These are phyloP conservation scores for Mycena latifolia DNA, from an alignment of 768 basidiomycete species.

Conservation along the genomic window DNA sequence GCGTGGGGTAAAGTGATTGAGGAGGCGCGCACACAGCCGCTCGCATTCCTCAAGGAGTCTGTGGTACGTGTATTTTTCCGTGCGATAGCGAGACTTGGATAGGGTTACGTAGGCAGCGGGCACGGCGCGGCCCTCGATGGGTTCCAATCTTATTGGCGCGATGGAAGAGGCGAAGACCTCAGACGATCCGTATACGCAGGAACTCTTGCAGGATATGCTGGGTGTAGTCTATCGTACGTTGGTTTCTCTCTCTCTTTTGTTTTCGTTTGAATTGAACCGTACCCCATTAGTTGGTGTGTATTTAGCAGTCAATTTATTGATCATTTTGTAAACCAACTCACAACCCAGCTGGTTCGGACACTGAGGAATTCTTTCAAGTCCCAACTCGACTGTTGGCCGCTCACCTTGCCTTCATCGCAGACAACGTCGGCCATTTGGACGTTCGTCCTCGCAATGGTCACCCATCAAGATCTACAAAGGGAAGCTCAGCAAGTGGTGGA, in stretches of 20 bases:
- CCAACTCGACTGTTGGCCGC: too few relatives aligned
- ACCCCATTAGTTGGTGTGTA: too few relatives aligned
- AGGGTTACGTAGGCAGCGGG: constrained; percentile 7
- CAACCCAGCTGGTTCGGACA: constrained; percentile 30
- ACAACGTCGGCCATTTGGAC: constrained; percentile 24
- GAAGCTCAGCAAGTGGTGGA: constrained; percentile 45
- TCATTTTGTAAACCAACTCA: too few relatives aligned
- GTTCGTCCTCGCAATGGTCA: constrained; percentile 42
- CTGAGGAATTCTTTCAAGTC: not conserved
- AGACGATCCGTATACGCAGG: too few relatives aligned
- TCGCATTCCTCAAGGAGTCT: constrained; percentile 5
- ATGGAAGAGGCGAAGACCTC: too few relatives aligned
- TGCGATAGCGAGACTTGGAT: not conserved
- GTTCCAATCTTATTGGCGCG: too few relatives aligned
- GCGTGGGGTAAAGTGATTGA: constrained; percentile 43
- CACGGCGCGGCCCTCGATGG: too few relatives aligned
- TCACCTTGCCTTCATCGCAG: not conserved
- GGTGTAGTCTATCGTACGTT: too few relatives aligned
- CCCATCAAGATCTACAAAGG: constrained; percentile 40
- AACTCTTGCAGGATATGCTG: too few relatives aligned
- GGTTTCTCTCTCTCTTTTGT: too few relatives aligned
- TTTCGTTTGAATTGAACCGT: too few relatives aligned
- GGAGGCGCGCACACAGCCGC: not conserved
- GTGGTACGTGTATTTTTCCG: not conserved
- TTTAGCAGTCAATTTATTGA: too few relatives aligned